Base-by-base conservation (phyloP, 768 basidiomycete species). In the Floccularia luteovirens region DNA sequence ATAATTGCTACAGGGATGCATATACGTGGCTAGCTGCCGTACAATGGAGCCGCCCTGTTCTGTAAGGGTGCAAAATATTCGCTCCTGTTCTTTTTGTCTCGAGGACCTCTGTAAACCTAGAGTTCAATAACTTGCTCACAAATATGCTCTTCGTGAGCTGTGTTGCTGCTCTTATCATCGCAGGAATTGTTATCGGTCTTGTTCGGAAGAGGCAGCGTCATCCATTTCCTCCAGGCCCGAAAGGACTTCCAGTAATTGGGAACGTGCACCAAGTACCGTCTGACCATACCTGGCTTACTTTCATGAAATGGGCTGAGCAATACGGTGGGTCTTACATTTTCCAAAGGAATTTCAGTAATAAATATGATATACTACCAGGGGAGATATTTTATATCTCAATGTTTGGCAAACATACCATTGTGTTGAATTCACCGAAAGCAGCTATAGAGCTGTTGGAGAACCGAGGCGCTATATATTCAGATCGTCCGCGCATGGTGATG, bases 151-250 rank as follows among this genome's bases (percentile, higher is more conserved):
- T n/a, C n/a, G n/a, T n/a, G n/a, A n/a, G n/a, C n/a, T n/a, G n/a
- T n/a, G n/a, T n/a, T n/a, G n/a, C n/a, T n/a, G 27, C 27, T 28
- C 27, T 28, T 28, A 14, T 28, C 27, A 14, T 8, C 10, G 27
- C 14, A 14, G 8, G 27, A 14, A 28, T 28, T 8, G 27, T 28
- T 14, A 8, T 14, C 14, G 10, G 8, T 28, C 27, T 28, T 14
- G 8, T 14, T 8, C 8, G 27, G 27, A 30, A 30, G 32, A 7
- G 7, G 16, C n/a, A 6, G 8, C n/a, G 32, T 14, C 32, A 12
- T 17, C 46, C 48, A 8, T 38, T n/a, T 19, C 48, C 48, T 23
- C 48, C 48, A 3, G 48, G 48, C 22, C 48, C 48, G 23, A 41
- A 44, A 14, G 42, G 48, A 19, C 42, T 36, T 24, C 48, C 48